Base-by-base conservation (phyloP, 345 rosid species). In the Leavenworthia alabamica region DNA sequence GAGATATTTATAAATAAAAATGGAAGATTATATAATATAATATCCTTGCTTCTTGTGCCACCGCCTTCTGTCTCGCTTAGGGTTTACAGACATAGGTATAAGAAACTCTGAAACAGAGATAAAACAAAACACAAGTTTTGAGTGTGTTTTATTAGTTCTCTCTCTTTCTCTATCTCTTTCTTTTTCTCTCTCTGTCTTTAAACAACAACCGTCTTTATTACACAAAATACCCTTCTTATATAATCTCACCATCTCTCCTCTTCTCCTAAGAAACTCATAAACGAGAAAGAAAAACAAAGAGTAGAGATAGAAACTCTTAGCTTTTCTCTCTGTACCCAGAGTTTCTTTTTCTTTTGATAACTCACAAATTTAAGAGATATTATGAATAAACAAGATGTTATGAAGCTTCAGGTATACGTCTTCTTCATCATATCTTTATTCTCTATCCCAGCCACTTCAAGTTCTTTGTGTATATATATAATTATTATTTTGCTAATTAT, bases 361-460 rank as follows among this genome's bases (percentile, higher is more conserved):
- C 7, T 3, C 7, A 7, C 16, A 35, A 56, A 64, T 65, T 61
- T 39, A 10, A 56, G 35, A 56, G 48, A 5, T 55, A 71, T 16
- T 14, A 89, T 89, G 96, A 84, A 59, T 67, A 89, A 86, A 58
- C 89, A 82, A 73, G 96, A 89, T 48, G 61, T 73, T 12, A 68
- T 76, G 89, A 86, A 82, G 89, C 77, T 77, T 75, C 96, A 86
- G 96, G 96, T 89, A 75, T 60, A 8, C 47, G 62, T 59, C 31
- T 27, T 8, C 29, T 59, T 44, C 49, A 52, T 28, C 39, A 22
- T 26, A 9, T 52, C 22, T 49, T 0, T 27, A 13, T 31, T 39
- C 17, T 40, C 43, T 29, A 19, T 51, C 28, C 31, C 31, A 3
- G 20, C 31, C 31, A 3, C 24, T 48, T 14, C 35, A 24, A 32